Conservation (phyloP, 2,329 filamentous ascomycete genomes). For the Colletotrichum sp. region DNA sequence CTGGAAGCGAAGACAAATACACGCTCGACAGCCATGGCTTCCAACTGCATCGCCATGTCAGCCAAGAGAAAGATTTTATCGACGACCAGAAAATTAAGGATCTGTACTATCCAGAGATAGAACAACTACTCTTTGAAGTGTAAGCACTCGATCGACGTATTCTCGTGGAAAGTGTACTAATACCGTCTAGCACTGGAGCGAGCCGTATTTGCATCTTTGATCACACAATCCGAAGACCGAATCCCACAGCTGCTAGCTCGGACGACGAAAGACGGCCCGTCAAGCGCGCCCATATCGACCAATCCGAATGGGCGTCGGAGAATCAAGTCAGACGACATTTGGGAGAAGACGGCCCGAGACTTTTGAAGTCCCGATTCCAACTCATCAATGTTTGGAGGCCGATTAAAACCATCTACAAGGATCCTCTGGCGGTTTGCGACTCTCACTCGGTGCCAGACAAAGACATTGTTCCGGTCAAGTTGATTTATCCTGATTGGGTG, state of each 20-base stretch:
- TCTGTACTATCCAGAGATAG: constrained; percentile 76
- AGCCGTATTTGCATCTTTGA: constrained; percentile 64
- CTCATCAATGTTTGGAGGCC: constrained; percentile 47
- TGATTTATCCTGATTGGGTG: constrained; percentile 36
- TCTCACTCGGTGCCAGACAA: constrained; percentile 37
- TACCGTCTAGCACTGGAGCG: constrained; percentile 54
- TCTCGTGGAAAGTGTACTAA: background rate
- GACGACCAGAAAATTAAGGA: constrained; percentile 65
- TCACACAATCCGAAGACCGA: constrained; percentile 56
- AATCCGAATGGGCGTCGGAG: constrained; percentile 27
- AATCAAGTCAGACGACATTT: constrained; percentile 22
- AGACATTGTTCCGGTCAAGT: constrained; percentile 40
- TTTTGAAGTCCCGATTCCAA: constrained; percentile 1
- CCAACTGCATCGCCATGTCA: constrained; percentile 37
- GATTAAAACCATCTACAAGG: constrained; percentile 48
- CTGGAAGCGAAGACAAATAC: constrained; percentile 43
- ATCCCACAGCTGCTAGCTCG: background rate
- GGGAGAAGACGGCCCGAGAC: background rate
- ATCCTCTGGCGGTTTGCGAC: constrained; percentile 45
- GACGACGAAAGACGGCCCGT: constrained; percentile 36
- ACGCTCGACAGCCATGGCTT: constrained; percentile 47
- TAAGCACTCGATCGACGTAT: constrained; percentile 20
- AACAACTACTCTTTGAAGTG: constrained; percentile 47
- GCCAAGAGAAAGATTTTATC: constrained; percentile 35
- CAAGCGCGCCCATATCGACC: constrained; percentile 53